These are phyloP conservation scores for Aspergillus chevalieri DNA, from an alignment of 2,329 filamentous ascomycete species.

Conservation along the genomic window DNA sequence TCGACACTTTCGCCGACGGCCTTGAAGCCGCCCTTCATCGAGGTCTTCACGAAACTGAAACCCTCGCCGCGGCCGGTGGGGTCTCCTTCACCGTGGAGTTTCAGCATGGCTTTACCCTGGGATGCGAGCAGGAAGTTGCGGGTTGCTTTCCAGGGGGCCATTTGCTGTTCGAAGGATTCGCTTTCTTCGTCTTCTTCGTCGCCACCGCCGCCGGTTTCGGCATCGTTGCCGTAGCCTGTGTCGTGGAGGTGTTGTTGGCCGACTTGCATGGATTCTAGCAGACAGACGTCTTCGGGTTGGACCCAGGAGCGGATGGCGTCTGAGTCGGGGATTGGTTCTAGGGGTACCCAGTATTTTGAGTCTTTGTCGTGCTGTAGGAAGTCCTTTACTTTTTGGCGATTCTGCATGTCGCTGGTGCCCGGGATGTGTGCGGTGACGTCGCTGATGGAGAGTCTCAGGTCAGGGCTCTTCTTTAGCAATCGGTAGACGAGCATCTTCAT, in stretches of 20 bases:
- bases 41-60: constrained; percentile 95
- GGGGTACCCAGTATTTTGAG: constrained; percentile 77
- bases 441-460: constrained; percentile 64
- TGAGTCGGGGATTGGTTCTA: constrained; percentile 73
- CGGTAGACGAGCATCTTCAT: constrained; percentile 95
- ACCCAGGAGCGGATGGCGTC: constrained; percentile 78
- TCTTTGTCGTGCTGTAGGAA: constrained; percentile 89
- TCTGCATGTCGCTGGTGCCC: constrained; percentile 89
- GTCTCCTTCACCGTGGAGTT: constrained; percentile 88
- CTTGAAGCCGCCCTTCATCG: constrained; percentile 97
- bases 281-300: constrained; percentile 88
- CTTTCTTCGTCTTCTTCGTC: constrained; percentile 61
- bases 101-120: constrained; percentile 92
- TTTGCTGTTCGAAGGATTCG: constrained; percentile 75
- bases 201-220: constrained; percentile 61
- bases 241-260: constrained; percentile 86
- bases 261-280: constrained; percentile 94
- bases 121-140: constrained; percentile 95
- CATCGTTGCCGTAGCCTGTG: constrained; percentile 69
- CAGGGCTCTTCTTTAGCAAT: constrained; percentile 70
- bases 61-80: constrained; percentile 88
- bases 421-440: constrained; percentile 89
- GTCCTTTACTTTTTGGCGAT: constrained; percentile 93
- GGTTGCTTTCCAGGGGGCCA: constrained; percentile 93
- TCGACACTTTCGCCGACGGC: constrained; percentile 83